Evolutionary conservation across 257 asterid species (phyloP).

Genomic region (Solanum tacnaense): DNA sequence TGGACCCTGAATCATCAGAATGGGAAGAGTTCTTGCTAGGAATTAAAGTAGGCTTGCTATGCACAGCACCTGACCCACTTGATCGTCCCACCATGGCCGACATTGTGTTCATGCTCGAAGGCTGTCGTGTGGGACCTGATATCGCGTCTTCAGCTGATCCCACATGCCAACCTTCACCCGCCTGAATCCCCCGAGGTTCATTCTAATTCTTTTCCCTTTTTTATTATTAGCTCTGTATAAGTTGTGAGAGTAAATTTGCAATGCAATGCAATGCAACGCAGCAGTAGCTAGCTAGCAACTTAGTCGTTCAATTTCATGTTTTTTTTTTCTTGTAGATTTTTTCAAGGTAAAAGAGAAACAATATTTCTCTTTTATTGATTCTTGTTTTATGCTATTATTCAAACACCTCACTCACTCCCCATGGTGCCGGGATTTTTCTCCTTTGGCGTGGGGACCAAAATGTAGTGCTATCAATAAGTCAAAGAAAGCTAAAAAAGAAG

Average conservation of each 20-base stretch:
- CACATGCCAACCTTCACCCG: conserved; percentile 53
- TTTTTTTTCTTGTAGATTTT: not conserved
- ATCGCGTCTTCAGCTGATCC: conserved; percentile 54
- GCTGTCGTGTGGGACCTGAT: conserved; percentile 66
- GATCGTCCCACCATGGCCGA: conserved; percentile 68
- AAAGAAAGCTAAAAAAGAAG: not conserved
- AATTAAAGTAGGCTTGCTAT: conserved; percentile 65
- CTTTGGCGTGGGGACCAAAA: conserved; percentile 3
- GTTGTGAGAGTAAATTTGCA: not conserved
- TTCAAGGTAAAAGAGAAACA: not conserved
- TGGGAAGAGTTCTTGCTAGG: conserved; percentile 81
- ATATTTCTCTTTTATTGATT: not conserved
- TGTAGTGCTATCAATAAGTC: not conserved
- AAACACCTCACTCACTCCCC: not conserved
- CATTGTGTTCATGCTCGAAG: conserved; percentile 70
- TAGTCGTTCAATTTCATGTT: not conserved
- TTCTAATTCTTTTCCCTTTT: conserved; percentile 1
- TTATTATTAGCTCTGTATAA: not conserved
- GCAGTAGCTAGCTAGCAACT: not conserved
- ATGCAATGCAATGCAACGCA: not conserved
- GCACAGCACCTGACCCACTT: conserved; percentile 59
- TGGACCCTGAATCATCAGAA: conserved; percentile 73
- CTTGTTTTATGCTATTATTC: not conserved
- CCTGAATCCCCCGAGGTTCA: conserved; percentile 10
- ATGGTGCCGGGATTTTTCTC: conserved; percentile 3